Base-by-base conservation (phyloP, 257 asterid species). In the Solanum okadae region DNA sequence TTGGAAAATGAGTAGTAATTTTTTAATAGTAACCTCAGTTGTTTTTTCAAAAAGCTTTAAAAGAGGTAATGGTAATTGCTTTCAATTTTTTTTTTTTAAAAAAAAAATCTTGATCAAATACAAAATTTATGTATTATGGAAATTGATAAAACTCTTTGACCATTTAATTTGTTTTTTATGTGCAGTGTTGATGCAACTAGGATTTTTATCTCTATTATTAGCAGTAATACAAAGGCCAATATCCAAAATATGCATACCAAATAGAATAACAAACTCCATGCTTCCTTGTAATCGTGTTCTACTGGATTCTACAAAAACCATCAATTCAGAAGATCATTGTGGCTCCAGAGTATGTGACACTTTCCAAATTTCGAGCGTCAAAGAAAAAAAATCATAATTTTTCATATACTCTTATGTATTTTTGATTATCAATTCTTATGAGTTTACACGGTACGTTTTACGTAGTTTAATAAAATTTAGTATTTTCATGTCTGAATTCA, bases 181-280 rank as follows among this genome's bases (percentile, higher is more conserved):
- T 88, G 89, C 93, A 94, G 98, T 94, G 87, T 83, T 96, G 93
- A 96, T 95, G 96, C 93, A 93, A 16, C 83, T 96, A 91, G 98
- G 98, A 76, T 96, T 95, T 61, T 93, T 96, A 93, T 96, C 98
- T 13, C 91, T 96, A 44, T 90, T 91, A 42, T 88, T 96, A 83
- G 91, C 96, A 3, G 96, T 92, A 87, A 90, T 92, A 6, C 95
- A 93, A 88, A 87, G 93, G 44, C 86, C 86, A 3, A 88, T 95
- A 52, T 91, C 96, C 20, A 94, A 88, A 89, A 94, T 96, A 56
- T 96, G 98, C 89, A 84, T 95, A 44, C 88, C 95, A 18, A 91
- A 90, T 37, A 84, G 83, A 29, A 91, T 88, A 0, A 96, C 98
- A 42, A 44, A 91, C 34, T 87, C 85, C 49, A 93, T 95, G 95